Conservation (phyloP, 768 basidiomycete genomes). For the Lentinula lateritia region DNA sequence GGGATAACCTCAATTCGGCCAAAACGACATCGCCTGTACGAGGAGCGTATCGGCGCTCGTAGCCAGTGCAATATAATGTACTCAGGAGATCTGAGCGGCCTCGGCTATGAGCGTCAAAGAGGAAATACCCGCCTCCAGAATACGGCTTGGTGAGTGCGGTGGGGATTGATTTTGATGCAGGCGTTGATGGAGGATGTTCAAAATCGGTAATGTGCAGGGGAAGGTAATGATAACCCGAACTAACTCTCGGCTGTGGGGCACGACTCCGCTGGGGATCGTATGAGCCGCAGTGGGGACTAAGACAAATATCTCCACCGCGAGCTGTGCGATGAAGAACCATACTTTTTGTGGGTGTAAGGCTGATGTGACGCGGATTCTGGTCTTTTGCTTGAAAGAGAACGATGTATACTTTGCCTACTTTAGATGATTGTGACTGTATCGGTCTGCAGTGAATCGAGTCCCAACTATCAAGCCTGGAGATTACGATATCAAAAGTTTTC, state of each 20-base stretch:
- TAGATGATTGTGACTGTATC: background rate
- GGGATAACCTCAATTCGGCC: slow-evolving; percentile 16
- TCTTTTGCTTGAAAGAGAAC: slow-evolving; percentile 11
- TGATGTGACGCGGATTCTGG: slow-evolving; percentile 10
- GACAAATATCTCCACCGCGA: background rate
- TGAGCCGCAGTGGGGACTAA: slow-evolving; percentile 11
- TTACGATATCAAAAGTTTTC: slow-evolving; percentile 15
- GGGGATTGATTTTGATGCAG: background rate
- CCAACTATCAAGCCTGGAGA: slow-evolving; percentile 14
- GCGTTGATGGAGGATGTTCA: background rate
- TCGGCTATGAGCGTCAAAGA: slow-evolving; percentile 12
- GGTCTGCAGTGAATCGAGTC: slow-evolving; percentile 7
- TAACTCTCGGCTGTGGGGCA: slow-evolving; percentile 2
- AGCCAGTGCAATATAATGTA: slow-evolving; percentile 18
- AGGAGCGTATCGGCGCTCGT: slow-evolving; percentile 11
- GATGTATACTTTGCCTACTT: slow-evolving; percentile 9
- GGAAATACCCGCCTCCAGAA: slow-evolving; percentile 16
- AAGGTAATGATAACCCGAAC: slow-evolving; percentile 14
- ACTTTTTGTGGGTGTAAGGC: slow-evolving; percentile 11
- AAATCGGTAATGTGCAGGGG: slow-evolving; percentile 8
- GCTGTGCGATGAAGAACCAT: slow-evolving; percentile 9
- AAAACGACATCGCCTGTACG: slow-evolving; percentile 14
- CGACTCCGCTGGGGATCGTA: slow-evolving; percentile 11
- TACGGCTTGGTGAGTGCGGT: background rate
- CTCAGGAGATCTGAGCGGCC: slow-evolving; percentile 15